Base-by-base conservation (phyloP, 805 yeast genomes). In the Cyberlindnera petersonii region DNA sequence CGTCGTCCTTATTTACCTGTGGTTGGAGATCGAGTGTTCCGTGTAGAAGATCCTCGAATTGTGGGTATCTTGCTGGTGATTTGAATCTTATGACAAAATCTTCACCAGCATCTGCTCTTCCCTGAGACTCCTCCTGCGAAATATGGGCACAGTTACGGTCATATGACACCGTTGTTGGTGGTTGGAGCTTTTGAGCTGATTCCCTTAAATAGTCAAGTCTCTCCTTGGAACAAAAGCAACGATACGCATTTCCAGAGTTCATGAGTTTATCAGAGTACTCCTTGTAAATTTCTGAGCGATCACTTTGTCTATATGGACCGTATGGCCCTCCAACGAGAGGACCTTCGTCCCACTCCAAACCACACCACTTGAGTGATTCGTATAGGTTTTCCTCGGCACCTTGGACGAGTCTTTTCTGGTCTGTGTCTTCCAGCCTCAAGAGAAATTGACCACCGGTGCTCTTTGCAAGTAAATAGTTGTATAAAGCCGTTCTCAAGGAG, bases 81-180 rank as follows among this genome's bases (percentile, higher is more conserved):
- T 76, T 79, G 60, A 93, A 79, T 40, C 99, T 64, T 10, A 93
- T 67, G 0, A 87, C 82, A 48, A 55, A 75, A 2, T 65, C 61
- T 15, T 64, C 66, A 2, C 51, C 46, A 5, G 50, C 42, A 1
- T 60, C 57, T 13, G 69, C 64, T 24, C 61, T 60, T 4, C 27
- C 32, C 4, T 63, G 59, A 4, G 74, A 64, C 36, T 74, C 75
- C 14, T 68, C 71, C 9, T 46, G 44, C 1, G 71, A 34, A 33
- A 71, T 35, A 42, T 75, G 68, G 1, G 68, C 53, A 57, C 98
- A 93, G 44, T 81, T 75, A 40, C 98, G 71, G 59, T 93, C 98
- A 55, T 93, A 93, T 0, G 95, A 82, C 1, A 83, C 96, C 13
- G 89, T 82, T 0, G 96, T 86, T 11, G 96, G 97, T 0, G 97